Conservation (phyloP, 179 eudicot species). For the Spinacia oleracea region DNA sequence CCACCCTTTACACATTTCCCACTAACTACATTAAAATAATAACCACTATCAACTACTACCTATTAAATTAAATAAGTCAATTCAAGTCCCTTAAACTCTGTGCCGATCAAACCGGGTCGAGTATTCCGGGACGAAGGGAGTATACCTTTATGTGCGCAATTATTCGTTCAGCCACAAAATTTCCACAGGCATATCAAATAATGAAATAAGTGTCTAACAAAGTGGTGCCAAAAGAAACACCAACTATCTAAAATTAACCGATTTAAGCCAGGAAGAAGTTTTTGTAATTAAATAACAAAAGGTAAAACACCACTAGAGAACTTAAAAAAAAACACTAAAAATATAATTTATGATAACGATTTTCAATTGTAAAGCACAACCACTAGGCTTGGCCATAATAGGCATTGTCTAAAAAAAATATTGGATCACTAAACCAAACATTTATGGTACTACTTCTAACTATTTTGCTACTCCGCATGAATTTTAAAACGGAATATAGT, state of each 20-base stretch:
- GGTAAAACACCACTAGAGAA: neutral
- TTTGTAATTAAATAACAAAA: neutral
- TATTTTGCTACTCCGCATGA: too few relatives aligned
- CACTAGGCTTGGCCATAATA: neutral
- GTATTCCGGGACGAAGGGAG: too few relatives aligned
- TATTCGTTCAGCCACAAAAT: neutral
- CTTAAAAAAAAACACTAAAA: neutral
- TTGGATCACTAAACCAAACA: too few relatives aligned
- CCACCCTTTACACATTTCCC: too few relatives aligned
- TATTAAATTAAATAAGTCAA: too few relatives aligned
- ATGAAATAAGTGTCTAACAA: neutral
- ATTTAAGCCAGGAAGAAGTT: neutral
- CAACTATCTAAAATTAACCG: neutral
- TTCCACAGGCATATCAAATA: neutral
- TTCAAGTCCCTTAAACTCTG: too few relatives aligned
- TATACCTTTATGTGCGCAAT: neutral
- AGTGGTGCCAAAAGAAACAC: neutral
- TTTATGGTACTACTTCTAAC: too few relatives aligned
- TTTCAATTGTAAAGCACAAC: conserved; percentile 23
- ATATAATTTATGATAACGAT: conserved; percentile 7
- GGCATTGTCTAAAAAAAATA: neutral
- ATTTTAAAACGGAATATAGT: too few relatives aligned
- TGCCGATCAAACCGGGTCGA: too few relatives aligned
- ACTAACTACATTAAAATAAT: too few relatives aligned
- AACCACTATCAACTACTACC: too few relatives aligned